These are phyloP conservation scores for Penicillium steckii DNA, from an alignment of 495 filamentous ascomycete genomes.

Conservation along the genomic window DNA sequence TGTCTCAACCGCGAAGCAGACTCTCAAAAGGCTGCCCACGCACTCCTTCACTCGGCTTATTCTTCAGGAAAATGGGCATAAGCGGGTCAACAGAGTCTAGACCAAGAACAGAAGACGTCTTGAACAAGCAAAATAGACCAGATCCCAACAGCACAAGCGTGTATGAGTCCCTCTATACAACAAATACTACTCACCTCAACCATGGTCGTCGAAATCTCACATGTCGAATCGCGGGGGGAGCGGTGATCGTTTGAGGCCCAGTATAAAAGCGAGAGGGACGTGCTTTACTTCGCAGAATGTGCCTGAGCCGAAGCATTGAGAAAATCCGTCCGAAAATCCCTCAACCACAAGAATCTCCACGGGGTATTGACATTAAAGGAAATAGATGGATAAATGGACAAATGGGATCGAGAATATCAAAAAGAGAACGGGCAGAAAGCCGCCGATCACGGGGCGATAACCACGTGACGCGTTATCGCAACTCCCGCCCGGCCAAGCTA, in stretches of 20 bases:
- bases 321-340: slow-evolving; percentile 17
- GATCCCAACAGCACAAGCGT: neutral
- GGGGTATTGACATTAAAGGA: neutral
- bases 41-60: too few relatives aligned
- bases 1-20: neutral
- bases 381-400: too few relatives aligned
- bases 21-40: neutral
- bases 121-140: too few relatives aligned
- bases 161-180: neutral
- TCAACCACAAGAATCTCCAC: slow-evolving; percentile 1
- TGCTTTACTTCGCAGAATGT: slow-evolving; percentile 29
- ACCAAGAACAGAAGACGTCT: too few relatives aligned
- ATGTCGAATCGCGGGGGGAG: slow-evolving; percentile 28
- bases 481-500: slow-evolving; percentile 1
- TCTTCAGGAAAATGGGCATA: too few relatives aligned
- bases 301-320: slow-evolving; percentile 40
- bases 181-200: slow-evolving; percentile 30
- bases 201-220: slow-evolving; percentile 41
- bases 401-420: too few relatives aligned
- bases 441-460: slow-evolving; percentile 1
- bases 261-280: slow-evolving; percentile 22
- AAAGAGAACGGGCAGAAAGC: neutral
- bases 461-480: slow-evolving; percentile 28
- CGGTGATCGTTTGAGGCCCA: slow-evolving; percentile 15
- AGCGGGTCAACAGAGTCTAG: too few relatives aligned